Evolutionary conservation across 129 eudicot genomes (phyloP).

Genomic region (Rutidosis leptorrhynchoides): DNA sequence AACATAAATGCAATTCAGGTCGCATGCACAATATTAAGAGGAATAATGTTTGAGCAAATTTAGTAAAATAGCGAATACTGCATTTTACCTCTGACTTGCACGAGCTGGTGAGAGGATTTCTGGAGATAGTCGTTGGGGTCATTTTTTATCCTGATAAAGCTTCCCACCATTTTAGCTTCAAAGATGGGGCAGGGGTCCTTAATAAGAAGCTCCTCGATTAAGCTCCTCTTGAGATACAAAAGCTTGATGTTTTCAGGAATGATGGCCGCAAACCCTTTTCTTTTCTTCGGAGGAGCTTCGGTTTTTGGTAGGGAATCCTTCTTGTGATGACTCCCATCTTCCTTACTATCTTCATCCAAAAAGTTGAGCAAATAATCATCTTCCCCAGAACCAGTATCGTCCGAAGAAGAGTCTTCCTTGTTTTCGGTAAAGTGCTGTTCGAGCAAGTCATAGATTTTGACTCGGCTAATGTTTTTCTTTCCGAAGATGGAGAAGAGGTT

Average conservation of each 20-base stretch:
- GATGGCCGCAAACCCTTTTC: conserved; percentile 54
- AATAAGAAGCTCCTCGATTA: conserved; percentile 59
- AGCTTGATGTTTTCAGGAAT: conserved; percentile 66
- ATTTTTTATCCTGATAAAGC: conserved; percentile 75
- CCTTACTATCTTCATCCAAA: conserved; percentile 18
- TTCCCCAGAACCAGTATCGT: conserved; percentile 50
- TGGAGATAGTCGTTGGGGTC: conserved; percentile 62
- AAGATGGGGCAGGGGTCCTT: conserved; percentile 55
- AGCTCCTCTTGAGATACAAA: conserved; percentile 62
- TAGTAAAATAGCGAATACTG: too few species aligned
- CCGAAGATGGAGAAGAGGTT: conserved; percentile 58
- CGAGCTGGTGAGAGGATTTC: conserved; percentile 62
- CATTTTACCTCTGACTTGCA: conserved; percentile 67
- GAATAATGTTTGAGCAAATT: too few species aligned
- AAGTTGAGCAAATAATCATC: too few species aligned
- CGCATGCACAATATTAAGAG: too few species aligned
- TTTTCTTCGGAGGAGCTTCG: conserved; percentile 26
- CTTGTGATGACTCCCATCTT: too few species aligned
- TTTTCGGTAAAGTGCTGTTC: conserved; percentile 71
- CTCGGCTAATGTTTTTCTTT: conserved; percentile 50
- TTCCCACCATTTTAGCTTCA: conserved; percentile 62
- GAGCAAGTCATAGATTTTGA: conserved; percentile 54
- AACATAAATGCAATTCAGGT: too few species aligned
- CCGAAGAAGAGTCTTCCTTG: conserved; percentile 54
- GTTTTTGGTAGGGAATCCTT: conserved; percentile 25